A percentile compares a stretch with the other conserved stretches of the same genome.
These are phyloP conservation scores for Pogostemon cablin DNA, from an alignment of 257 asterid genomes.

Conservation along the genomic window DNA sequence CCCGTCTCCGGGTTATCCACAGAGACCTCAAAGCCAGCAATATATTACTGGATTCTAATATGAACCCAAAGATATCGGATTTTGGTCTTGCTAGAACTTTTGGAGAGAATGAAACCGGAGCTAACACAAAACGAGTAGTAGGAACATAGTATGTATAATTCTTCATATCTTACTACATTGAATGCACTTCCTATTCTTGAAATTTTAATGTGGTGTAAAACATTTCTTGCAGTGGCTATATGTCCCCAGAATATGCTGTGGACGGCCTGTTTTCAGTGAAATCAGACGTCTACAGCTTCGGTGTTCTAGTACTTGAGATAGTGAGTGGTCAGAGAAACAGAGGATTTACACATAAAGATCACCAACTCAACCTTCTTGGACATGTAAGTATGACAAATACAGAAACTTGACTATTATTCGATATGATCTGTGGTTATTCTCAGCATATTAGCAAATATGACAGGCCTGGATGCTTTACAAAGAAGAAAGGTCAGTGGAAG, in stretches of 20 bases:
- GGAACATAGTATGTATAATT: not conserved
- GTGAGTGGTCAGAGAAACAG: too few species aligned
- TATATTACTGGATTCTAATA: not conserved
- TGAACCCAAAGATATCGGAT: not conserved
- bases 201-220: too few species aligned
- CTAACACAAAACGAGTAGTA: not conserved
- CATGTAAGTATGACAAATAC: not conserved
- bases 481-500: slow-evolving; percentile 35
- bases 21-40: too few species aligned
- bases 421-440: not conserved
- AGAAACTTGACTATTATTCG: not conserved
- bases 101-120: not conserved
- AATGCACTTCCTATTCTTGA: not conserved
- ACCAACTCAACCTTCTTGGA: not conserved
- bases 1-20: not conserved
- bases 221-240: not conserved
- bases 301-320: too few species aligned
- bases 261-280: not conserved
- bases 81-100: not conserved
- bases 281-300: too few species aligned
- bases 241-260: too few species aligned
- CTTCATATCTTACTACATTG: not conserved
- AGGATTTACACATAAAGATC: not conserved
- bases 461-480: slow-evolving; percentile 41
- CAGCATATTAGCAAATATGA: not conserved